phyloP scores from a whole-genome alignment of 208 protist species.

The Crithidia bombi region DNA sequence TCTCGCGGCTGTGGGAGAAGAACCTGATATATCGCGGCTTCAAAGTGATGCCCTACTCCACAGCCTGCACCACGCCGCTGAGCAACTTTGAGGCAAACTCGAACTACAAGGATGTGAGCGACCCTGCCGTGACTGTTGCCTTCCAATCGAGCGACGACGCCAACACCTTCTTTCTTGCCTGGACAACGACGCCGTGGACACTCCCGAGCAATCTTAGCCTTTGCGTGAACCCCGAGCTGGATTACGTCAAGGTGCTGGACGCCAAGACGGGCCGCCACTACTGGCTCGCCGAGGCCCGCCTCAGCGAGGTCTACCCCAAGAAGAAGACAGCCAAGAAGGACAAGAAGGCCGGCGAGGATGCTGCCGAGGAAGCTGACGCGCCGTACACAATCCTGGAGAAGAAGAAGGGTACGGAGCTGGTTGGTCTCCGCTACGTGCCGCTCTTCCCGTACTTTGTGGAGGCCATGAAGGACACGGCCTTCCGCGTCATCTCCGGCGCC shows the following conservation, averaged over 20 bases:
- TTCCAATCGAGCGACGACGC: conserved; percentile 90
- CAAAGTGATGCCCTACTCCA: conserved; percentile 99
- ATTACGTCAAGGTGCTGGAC: conserved; percentile 97
- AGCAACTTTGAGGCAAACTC: conserved; percentile 99
- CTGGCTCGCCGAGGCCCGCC: conserved; percentile 78
- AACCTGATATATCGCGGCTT: conserved; percentile 98
- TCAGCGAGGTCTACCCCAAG: conserved; percentile 80
- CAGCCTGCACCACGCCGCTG: conserved; percentile 98
- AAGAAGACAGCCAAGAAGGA: conserved; percentile 57
- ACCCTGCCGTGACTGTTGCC: conserved; percentile 93
- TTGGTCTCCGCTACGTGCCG: conserved; percentile 94
- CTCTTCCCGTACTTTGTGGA: conserved; percentile 97
- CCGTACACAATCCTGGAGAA: conserved; percentile 82
- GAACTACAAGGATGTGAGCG: conserved; percentile 98
- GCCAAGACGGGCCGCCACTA: conserved; percentile 83
- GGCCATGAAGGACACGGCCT: conserved; percentile 73
- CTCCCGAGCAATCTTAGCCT: conserved; percentile 99
- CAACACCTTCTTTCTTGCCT: conserved; percentile 95
- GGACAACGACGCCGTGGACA: conserved; percentile 99
- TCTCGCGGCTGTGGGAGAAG: conserved; percentile 98
- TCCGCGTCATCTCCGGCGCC: conserved; percentile 93
- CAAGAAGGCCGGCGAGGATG: conserved; percentile 30
- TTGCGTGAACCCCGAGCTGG: conserved; percentile 98
- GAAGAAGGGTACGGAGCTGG: conserved; percentile 90
- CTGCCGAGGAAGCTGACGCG: conserved; percentile 21